Evolutionary conservation across 805 yeast genomes (phyloP), one percentile per base, ranked within the genome.

Genomic region (Pichia nanzhaoensis): DNA sequence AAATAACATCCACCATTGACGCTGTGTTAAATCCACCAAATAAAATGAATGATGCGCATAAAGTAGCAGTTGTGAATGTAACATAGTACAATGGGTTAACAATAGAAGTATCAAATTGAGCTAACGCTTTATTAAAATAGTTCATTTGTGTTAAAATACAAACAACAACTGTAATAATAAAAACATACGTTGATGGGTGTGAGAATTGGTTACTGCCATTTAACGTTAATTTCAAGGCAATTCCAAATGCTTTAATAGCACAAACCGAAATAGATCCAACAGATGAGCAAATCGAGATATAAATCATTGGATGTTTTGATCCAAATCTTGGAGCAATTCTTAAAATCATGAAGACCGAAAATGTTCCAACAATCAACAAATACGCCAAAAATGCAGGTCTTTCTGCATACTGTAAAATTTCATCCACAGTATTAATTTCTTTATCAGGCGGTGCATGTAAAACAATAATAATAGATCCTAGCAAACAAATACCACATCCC

Each of bases 361-460:
- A 89, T 1, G 69, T 70, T 0, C 77, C 67, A n/a, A 87, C 95
- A 12, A 70, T 50, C 17, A 74, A 55, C 37, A 80, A 76, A 62
- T 88, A 88, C 37, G 79, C 62, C 54, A 89, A 60, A 60, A 88
- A 89, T 6, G 80, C 80, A 0, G 95, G 95, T 47, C 78, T 78
- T 50, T 80, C 73, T 9, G 96, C 96, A 58, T 86, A 87, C 7
- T 71, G 69, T 59, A 88, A 69, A 50, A 89, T 87, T 65, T 88
- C 96, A 61, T 88, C 95, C 35, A 88, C 93, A 0, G 96, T 88
- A 51, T 76, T 71, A 47, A 88, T 80, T 51, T 88, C 95, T 64
- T 84, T 85, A 64, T 88, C 96, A n/a, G 89, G 87, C 21, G 96
- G 96, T 24, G 96, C 96, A 60, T 88, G 96, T 48, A 88, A 68